Conservation (phyloP, 2,329 filamentous ascomycete species). For the Aspergillus caelatus region DNA sequence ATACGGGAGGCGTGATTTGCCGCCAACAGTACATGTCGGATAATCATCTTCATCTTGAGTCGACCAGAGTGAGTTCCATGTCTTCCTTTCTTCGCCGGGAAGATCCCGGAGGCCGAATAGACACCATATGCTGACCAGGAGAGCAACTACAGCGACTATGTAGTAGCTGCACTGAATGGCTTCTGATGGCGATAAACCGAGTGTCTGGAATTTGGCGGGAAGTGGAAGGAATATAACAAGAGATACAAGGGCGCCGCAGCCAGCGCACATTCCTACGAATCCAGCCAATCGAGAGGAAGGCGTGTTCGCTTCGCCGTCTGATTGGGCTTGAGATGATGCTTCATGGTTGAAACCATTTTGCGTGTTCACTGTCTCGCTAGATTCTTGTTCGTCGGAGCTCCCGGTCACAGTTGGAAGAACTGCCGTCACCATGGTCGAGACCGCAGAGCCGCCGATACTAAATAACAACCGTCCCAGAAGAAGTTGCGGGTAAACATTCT, state of each 20-base stretch:
- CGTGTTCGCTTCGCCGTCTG: constrained; percentile 25
- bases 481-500: constrained; percentile 85
- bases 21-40: constrained; percentile 1
- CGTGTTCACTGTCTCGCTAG: constrained; percentile 63
- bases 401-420: constrained; percentile 74
- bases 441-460: constrained; percentile 86
- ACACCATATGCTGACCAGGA: constrained; percentile 73
- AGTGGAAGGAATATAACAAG: constrained; percentile 82
- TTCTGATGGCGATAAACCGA: constrained; percentile 71
- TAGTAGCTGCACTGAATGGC: constrained; percentile 88
- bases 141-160: constrained; percentile 72
- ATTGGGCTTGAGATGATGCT: constrained; percentile 7
- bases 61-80: constrained; percentile 59
- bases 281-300: constrained; percentile 74
- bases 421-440: constrained; percentile 97
- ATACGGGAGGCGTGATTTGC: constrained; percentile 28
- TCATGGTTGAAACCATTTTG: constrained; percentile 37
- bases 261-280: constrained; percentile 88
- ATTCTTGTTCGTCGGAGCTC: constrained; percentile 30
- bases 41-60: constrained; percentile 4
- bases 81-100: constrained; percentile 76
- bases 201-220: constrained; percentile 74
- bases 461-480: constrained; percentile 84
- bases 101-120: constrained; percentile 72
- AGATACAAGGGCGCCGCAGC: constrained; percentile 85